These are phyloP conservation scores for Nepenthes alata DNA, from an alignment of 179 eudicot genomes.

Conservation along the genomic window DNA sequence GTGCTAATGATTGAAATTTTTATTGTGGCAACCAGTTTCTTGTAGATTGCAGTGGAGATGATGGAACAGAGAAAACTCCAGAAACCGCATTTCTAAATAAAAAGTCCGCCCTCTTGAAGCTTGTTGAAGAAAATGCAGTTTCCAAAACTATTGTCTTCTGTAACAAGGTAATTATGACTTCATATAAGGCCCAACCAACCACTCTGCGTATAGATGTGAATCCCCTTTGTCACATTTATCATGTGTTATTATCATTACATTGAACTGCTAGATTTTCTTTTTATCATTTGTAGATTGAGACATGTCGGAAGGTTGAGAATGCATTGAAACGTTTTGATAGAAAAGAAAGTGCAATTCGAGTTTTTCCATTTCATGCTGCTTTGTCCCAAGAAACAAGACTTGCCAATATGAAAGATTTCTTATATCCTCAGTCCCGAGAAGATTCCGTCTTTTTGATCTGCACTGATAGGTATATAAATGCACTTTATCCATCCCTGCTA, in stretches of 20 bases:
- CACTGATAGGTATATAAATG: slow-evolving; percentile 57
- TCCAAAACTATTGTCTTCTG: slow-evolving; percentile 76
- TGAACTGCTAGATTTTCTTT: background rate
- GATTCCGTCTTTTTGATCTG: slow-evolving; percentile 65
- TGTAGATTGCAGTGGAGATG: slow-evolving; percentile 91
- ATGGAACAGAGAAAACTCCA: slow-evolving; percentile 59
- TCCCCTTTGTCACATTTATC: background rate
- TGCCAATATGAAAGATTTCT: slow-evolving; percentile 78
- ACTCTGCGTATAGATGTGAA: no score
- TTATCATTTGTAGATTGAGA: slow-evolving; percentile 58
- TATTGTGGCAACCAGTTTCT: slow-evolving; percentile 42
- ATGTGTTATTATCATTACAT: background rate
- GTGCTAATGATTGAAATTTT: background rate
- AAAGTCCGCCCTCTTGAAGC: slow-evolving; percentile 65
- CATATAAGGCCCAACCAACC: background rate
- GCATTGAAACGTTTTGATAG: slow-evolving; percentile 68
- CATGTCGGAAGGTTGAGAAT: slow-evolving; percentile 94
- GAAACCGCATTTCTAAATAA: slow-evolving; percentile 87
- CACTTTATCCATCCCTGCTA: background rate
- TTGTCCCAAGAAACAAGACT: slow-evolving; percentile 61
- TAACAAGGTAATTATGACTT: slow-evolving; percentile 51
- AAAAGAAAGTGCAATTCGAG: slow-evolving; percentile 36
- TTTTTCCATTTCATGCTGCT: slow-evolving; percentile 88
- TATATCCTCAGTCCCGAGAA: slow-evolving; percentile 20
- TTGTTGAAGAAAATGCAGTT: slow-evolving; percentile 58